Evolutionary conservation across 352 stramenopile genomes (phyloP).

Genomic region (Globisporangium nodosum): DNA sequence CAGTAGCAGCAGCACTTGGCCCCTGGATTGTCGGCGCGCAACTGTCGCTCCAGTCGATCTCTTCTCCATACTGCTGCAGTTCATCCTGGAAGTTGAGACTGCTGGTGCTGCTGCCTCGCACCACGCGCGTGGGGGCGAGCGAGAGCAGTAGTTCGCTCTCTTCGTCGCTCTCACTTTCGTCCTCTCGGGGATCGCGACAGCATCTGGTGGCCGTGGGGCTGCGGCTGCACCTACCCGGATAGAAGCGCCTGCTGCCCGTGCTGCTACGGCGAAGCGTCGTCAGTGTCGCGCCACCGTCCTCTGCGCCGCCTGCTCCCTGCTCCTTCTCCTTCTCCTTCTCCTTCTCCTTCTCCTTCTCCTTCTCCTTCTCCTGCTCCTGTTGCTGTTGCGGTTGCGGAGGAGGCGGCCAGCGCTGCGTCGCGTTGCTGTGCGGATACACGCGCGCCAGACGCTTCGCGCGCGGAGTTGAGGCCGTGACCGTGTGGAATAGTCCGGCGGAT

Average conservation of each 20-base stretch:
- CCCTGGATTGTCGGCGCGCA: neutral
- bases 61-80: neutral
- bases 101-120: slow-evolving; percentile 12
- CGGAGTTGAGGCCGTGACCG: slow-evolving; percentile 46
- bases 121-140: slow-evolving; percentile 3
- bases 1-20: neutral
- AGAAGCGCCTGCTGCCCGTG: slow-evolving; percentile 4
- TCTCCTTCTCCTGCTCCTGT: neutral
- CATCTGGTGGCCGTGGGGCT: neutral
- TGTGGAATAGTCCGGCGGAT: slow-evolving; percentile 31
- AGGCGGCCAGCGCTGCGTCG: neutral
- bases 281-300: neutral
- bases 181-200: neutral
- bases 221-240: neutral
- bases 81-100: neutral
- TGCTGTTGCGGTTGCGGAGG: neutral
- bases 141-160: slow-evolving; percentile 5
- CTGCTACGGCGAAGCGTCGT: neutral
- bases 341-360: too few species aligned
- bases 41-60: neutral
- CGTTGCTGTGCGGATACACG: slow-evolving; percentile 19
- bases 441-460: slow-evolving; percentile 28
- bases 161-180: slow-evolving; percentile 7
- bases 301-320: neutral
- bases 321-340: neutral